phyloP scores from a whole-genome alignment of 2,329 filamentous ascomycete species.

The Colletotrichum sp. region DNA sequence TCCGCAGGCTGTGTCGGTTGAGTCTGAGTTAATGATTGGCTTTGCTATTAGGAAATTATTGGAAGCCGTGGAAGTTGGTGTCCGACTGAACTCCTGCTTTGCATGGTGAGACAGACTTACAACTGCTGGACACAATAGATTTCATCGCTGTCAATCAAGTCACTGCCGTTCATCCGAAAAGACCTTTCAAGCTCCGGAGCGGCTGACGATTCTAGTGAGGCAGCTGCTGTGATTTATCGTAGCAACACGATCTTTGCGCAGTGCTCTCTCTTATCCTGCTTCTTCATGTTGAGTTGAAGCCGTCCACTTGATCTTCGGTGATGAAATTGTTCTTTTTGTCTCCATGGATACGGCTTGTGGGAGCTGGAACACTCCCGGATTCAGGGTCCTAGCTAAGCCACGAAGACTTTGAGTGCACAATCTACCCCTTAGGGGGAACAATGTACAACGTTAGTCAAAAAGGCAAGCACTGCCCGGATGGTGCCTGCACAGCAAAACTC shows the following conservation, averaged over 20 bases:
- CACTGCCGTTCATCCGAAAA: neutral
- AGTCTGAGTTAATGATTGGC: neutral
- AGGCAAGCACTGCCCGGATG: neutral
- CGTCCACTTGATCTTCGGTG: rapidly evolving
- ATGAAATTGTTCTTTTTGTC: rapidly evolving
- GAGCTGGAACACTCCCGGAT: neutral
- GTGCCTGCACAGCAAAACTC: neutral
- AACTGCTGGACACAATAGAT: neutral
- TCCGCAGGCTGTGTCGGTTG: neutral
- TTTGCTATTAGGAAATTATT: neutral
- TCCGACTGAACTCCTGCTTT: neutral
- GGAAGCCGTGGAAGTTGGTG: neutral
- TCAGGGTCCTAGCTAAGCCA: neutral
- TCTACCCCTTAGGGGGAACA: too few relatives aligned
- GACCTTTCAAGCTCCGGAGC: neutral
- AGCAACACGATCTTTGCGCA: neutral
- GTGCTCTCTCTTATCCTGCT: neutral
- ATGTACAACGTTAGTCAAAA: neutral
- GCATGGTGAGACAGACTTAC: neutral
- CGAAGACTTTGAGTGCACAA: neutral
- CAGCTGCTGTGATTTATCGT: too few relatives aligned
- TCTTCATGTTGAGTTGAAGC: neutral
- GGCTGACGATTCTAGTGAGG: neutral
- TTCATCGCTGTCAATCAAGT: neutral
- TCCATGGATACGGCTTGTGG: neutral